These are phyloP conservation scores for Triticum urartu DNA, from an alignment of 176 grass and related monocot species.

Conservation along the genomic window DNA sequence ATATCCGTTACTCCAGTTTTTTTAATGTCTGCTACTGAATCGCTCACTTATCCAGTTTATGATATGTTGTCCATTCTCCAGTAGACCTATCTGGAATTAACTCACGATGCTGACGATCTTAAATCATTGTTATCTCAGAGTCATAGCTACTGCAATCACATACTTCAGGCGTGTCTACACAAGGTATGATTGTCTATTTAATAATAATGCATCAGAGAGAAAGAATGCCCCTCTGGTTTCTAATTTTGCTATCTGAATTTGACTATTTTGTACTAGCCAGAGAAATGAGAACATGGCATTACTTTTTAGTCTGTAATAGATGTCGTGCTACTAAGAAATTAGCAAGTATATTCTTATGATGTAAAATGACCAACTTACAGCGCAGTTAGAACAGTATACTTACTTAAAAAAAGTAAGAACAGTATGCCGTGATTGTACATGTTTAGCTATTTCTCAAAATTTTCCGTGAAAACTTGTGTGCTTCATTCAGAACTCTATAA, in stretches of 20 bases:
- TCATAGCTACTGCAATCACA: slow-evolving; percentile 91
- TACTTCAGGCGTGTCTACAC: slow-evolving; percentile 96
- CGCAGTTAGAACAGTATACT: not conserved
- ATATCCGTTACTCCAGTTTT: not conserved
- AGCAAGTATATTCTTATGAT: not conserved
- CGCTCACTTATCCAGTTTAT: not conserved
- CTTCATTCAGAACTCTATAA: not conserved
- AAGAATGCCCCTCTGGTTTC: not conserved
- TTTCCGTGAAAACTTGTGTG: not conserved
- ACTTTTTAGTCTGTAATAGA: not conserved
- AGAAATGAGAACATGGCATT: not conserved
- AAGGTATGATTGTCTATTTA: slow-evolving; percentile 62
- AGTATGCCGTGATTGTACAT: not conserved
- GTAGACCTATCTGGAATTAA: slow-evolving; percentile 2
- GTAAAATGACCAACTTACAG: not conserved
- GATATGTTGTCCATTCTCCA: not conserved
- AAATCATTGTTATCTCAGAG: slow-evolving; percentile 61
- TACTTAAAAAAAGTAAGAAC: not conserved
- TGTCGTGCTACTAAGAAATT: not conserved
- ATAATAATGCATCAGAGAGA: not conserved
- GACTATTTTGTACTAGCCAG: not conserved
- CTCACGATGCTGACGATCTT: slow-evolving; percentile 6
- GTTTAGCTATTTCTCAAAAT: not conserved
- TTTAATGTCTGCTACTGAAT: not conserved
- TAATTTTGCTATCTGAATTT: not conserved